Base-by-base conservation (phyloP, 164 flowering plant species). In the Aristolochia contorta region DNA sequence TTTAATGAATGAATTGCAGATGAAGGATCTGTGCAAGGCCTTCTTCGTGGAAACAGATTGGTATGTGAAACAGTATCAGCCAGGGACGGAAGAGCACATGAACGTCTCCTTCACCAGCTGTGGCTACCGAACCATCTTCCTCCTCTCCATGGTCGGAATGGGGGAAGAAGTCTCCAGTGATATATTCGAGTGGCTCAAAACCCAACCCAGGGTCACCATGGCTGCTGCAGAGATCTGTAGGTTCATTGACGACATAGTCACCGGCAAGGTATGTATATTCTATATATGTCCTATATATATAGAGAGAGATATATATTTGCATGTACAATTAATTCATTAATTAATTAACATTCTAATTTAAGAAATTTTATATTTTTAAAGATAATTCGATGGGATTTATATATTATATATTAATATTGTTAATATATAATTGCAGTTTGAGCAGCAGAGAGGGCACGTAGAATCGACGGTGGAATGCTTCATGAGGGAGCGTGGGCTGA, bases 391-490 rank as follows among this genome's bases (percentile, higher is more conserved):
- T n/a, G n/a, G n/a, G n/a, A n/a, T n/a, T n/a, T n/a, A n/a, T n/a
- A n/a, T n/a, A n/a, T n/a, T n/a, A n/a, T n/a, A n/a, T n/a, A n/a
- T n/a, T n/a, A n/a, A n/a, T n/a, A n/a, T n/a, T n/a, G n/a, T n/a
- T n/a, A n/a, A n/a, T n/a, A n/a, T n/a, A n/a, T n/a, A 13, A 47
- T 23, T 63, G 49, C 53, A 72, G 79, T 57, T 46, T 23, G 77
- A 77, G 45, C 67, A 66, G 51, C 16, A 54, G 56, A 66, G 73
- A 50, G 68, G 65, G 0, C 73, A 75, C 57, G 70, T 72, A 3
- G 69, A 72, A 0, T 67, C 80, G 0, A 67, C 56, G 4, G 60
- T 76, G 4, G 66, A 76, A 23, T 76, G 77, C 47, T 79, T 67
- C 69, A 72, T 76, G 75, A 63, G 64, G 3, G 62, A 76, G 25